phyloP scores from a whole-genome alignment of 495 filamentous ascomycete species.

The Sphaerosporella brunnea region DNA sequence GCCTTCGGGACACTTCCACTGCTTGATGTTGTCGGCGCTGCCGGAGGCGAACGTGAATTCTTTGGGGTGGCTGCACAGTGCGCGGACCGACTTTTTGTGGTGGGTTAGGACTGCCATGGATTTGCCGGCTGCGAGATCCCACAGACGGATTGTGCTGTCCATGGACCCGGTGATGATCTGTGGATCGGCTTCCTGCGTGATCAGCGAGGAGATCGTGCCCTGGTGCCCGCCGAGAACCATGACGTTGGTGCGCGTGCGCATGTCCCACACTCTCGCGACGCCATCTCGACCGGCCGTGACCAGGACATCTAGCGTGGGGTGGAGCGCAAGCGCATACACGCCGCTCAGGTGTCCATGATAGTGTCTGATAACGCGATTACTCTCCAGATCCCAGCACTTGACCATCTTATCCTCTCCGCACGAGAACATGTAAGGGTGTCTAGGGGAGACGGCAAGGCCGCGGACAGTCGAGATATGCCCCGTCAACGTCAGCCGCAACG shows the following conservation, averaged over 20 bases:
- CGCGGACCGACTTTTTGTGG: slow-evolving; percentile 92
- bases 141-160: slow-evolving; percentile 81
- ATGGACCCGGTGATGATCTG: slow-evolving; percentile 85
- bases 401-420: slow-evolving; percentile 99
- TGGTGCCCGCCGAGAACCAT: slow-evolving; percentile 86
- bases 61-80: slow-evolving; percentile 66
- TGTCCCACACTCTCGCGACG: slow-evolving; percentile 92
- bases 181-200: slow-evolving; percentile 90
- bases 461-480: slow-evolving; percentile 95
- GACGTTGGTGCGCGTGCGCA: slow-evolving; percentile 87
- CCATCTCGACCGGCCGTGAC: slow-evolving; percentile 92
- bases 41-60: slow-evolving; percentile 95
- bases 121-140: slow-evolving; percentile 93
- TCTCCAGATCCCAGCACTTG: slow-evolving; percentile 98
- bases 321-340: slow-evolving; percentile 78
- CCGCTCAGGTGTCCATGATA: slow-evolving; percentile 96
- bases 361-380: slow-evolving; percentile 95
- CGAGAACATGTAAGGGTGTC: slow-evolving; percentile 94
- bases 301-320: slow-evolving; percentile 85
- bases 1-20: slow-evolving; percentile 97
- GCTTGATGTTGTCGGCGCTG: slow-evolving; percentile 87
- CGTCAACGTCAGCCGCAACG: slow-evolving; percentile 68
- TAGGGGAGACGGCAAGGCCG: slow-evolving; percentile 76
- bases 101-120: slow-evolving; percentile 91
- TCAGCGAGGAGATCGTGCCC: slow-evolving; percentile 69